Base-by-base conservation (phyloP, 139 green algal genomes). In the Tetratostichococcus sp. region DNA sequence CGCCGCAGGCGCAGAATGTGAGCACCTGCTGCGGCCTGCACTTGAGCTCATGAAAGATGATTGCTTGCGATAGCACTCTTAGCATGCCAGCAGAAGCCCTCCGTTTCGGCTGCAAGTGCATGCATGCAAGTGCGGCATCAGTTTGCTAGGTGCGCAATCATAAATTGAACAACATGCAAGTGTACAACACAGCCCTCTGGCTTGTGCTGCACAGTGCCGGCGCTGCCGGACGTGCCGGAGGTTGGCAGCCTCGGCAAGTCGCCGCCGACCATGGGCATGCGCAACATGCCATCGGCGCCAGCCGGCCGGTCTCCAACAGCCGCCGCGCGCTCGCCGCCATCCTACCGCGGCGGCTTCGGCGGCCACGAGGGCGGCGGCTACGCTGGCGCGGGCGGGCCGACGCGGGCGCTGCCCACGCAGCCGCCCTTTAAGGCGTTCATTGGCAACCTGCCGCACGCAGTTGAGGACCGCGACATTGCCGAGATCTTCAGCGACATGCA, bases 381-480 rank as follows among this genome's bases (percentile, higher is more conserved):
- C 39, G 8, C 39, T 50, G 39, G 1, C 1, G 32, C 39, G 17
- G 26, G 43, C 1, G 42, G 32, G 16, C 70, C 50, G 23, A n/a
- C 1, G 2, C 70, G 35, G 30, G 30, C 62, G 4, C 43, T 89
- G 65, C 84, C 84, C 30, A 73, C 78, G 11, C 42, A 57, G 1
- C 83, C 84, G 0, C 84, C 84, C 5, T 89, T 76, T 69, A 89
- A 88, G 69, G 74, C 74, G 1, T 89, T 79, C 26, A 74, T 89
- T 31, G 72, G 76, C 43, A 89, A 89, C 73, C 68, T 88, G 1
- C 74, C 84, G 16, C 88, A 82, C 65, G 77, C 50, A 5, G 50
- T 17, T 4, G 72, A 75, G 65, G 23, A 71, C 1, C 35, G 57
- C 30, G 74, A 62, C 50, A 62, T 86, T 28, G 78, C 73, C 1